Conservation (phyloP, 176 grass and related monocot species). For the Thalia dealbata region DNA sequence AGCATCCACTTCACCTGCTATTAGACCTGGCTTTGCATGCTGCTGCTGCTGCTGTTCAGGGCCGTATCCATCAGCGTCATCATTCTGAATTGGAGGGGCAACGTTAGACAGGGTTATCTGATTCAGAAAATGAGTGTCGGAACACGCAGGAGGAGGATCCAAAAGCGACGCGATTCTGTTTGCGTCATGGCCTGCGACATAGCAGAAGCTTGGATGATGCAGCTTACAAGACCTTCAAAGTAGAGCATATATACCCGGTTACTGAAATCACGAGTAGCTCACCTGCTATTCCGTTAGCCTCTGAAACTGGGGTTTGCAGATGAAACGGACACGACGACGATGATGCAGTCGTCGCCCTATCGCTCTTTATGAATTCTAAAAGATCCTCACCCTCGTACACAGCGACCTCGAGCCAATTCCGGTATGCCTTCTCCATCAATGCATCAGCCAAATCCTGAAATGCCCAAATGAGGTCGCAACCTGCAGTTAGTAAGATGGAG, state of each 20-base stretch:
- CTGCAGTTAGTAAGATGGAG: too few species aligned
- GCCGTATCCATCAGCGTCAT: slow-evolving; percentile 4
- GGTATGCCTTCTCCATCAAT: slow-evolving; percentile 64
- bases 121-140: not conserved
- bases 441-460: slow-evolving; percentile 44
- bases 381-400: slow-evolving; percentile 68
- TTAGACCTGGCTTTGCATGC: too few species aligned
- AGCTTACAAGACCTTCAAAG: too few species aligned
- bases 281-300: slow-evolving; percentile 27
- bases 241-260: not conserved
- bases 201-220: not conserved
- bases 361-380: slow-evolving; percentile 37
- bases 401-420: slow-evolving; percentile 61
- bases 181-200: not conserved
- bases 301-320: too few species aligned
- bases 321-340: too few species aligned
- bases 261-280: slow-evolving; percentile 18
- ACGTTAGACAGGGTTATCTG: slow-evolving; percentile 17
- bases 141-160: too few species aligned
- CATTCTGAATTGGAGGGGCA: slow-evolving; percentile 21
- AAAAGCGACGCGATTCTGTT: too few species aligned
- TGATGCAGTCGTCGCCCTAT: slow-evolving; percentile 26
- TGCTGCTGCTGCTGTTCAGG: slow-evolving; percentile 39
- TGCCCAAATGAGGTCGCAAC: not conserved
- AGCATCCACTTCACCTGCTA: too few species aligned